Conservation (phyloP, 2,329 filamentous ascomycete genomes). For the Paracoccidioides lutzii region DNA sequence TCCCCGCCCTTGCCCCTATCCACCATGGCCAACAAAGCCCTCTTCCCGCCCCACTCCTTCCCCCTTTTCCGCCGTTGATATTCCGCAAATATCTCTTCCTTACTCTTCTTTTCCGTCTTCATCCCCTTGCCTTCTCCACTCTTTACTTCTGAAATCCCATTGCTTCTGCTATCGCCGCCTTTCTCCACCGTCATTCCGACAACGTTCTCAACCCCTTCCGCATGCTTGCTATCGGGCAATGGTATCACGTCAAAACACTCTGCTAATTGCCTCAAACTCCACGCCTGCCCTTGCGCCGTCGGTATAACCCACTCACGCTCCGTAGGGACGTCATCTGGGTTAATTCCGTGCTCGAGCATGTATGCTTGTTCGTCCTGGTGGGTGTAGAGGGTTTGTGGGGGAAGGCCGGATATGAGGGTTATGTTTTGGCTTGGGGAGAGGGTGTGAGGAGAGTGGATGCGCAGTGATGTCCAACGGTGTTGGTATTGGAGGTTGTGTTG, state of each 20-base stretch:
- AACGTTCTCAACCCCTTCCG: neutral
- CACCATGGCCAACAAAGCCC: constrained; percentile 45
- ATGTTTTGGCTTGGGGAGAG: constrained; percentile 23
- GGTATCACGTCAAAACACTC: constrained; percentile 43
- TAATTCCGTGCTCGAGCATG: constrained; percentile 40
- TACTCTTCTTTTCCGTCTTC: constrained; percentile 16
- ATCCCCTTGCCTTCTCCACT: constrained; percentile 4
- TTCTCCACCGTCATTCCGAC: constrained; percentile 2
- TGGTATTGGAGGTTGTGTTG: constrained; percentile 52
- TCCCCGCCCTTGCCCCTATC: constrained; percentile 39
- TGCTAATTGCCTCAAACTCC: constrained; percentile 44
- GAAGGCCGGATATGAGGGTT: constrained; percentile 48
- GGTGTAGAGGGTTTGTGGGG: constrained; percentile 47
- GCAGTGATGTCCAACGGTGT: constrained; percentile 48
- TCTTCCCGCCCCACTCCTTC: constrained; percentile 37
- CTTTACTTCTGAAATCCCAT: neutral
- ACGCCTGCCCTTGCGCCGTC: constrained; percentile 45
- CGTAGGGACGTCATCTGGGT: constrained; percentile 33
- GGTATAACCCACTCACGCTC: constrained; percentile 50
- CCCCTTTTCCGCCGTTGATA: constrained; percentile 21
- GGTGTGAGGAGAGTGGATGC: constrained; percentile 33
- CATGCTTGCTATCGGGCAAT: constrained; percentile 14
- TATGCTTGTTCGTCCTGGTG: constrained; percentile 54
- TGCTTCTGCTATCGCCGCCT: neutral
- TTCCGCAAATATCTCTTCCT: constrained; percentile 16